Conservation (phyloP, 116 monocot species). For the Trichopus zeylanicus region DNA sequence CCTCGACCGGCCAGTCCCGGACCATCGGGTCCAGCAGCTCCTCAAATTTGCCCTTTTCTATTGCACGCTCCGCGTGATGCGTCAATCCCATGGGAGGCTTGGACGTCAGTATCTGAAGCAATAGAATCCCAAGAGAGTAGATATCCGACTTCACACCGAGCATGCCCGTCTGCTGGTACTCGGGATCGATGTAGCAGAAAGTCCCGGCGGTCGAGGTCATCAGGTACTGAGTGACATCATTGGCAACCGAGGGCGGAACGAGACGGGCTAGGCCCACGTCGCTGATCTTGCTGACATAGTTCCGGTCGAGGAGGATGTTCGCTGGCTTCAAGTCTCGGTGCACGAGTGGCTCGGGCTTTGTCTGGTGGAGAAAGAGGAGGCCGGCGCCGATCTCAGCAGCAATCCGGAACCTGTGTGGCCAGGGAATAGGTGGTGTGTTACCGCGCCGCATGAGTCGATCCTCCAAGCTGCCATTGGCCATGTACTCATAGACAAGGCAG, state of each 20-base stretch:
- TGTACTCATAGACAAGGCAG: conserved; percentile 13
- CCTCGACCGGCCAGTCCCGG: conserved; percentile 12
- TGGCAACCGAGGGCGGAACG: conserved; percentile 10
- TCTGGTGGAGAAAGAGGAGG: conserved; percentile 13
- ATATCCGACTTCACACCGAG: conserved; percentile 13
- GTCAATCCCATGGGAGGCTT: conserved; percentile 13
- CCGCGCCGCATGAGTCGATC: conserved; percentile 11
- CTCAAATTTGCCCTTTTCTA: conserved; percentile 9
- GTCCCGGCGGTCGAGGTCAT: conserved; percentile 14
- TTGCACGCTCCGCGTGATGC: conserved; percentile 4
- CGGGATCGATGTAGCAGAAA: conserved; percentile 15
- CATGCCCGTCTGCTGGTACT: conserved; percentile 17
- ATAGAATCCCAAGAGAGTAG: conserved; percentile 10
- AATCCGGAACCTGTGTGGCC: conserved; percentile 11
- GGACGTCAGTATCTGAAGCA: conserved; percentile 11
- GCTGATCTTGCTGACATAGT: conserved; percentile 14
- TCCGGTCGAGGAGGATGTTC: conserved; percentile 11
- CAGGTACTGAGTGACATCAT: conserved; percentile 8
- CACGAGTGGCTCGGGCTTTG: conserved; percentile 11
- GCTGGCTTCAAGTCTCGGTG: conserved; percentile 14
- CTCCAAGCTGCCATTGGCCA: conserved; percentile 15
- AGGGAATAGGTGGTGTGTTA: conserved; percentile 4
- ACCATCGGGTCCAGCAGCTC: conserved; percentile 6
- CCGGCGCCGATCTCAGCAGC: conserved; percentile 8
- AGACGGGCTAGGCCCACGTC: conserved; percentile 11